Evolutionary conservation across 192 early-diverging fungal genomes (phyloP), one percentile per base, ranked within the genome.

Genomic region (Geranomyces variabilis): DNA sequence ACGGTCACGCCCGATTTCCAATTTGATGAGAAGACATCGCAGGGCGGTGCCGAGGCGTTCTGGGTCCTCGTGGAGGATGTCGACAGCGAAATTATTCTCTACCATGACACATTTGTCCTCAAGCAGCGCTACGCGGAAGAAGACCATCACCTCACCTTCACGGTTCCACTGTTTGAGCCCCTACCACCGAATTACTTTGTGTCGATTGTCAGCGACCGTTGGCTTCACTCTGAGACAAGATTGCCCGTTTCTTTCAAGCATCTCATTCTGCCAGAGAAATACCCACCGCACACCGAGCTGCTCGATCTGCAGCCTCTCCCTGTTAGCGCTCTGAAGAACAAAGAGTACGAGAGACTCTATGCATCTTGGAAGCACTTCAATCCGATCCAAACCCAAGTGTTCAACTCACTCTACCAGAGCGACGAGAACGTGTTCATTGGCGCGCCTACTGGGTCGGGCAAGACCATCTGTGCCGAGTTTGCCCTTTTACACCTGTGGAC

Each of bases 161-260:
- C 95, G 0, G 93, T 96, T 0, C 92, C 93, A 6, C 76, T 99
- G 34, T 90, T 85, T 60, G 96, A 98, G 34, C 96, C 96, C 36
- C 76, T 98, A 56, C 94, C 94, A 62, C 96, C 97, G 19, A 96
- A 98, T 76, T 98, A 94, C 78, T 99, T 96, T 81, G 92, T 99
- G 51, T 84, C 84, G 44, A 83, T 98, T 3, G 80, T 94, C n/a
- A 92, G 93, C 34, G 97, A 99, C 79, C 88, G 96, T 1, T 99
- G 97, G 97, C 75, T 99, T 51, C 90, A 93, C 65, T 90, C 88
- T 8, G 96, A 98, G 75, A 95, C 94, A 15, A 84, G 93, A 12
- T 74, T 96, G 66, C 92, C 97, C 5, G 91, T 99, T 28, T 96
- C 94, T 14, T 94, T 99, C 82, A 88, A 90, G 75, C 92, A 95